Percentiles rank a stretch among this genome's conserved stretches.
These are phyloP conservation scores for Puccinia coronata DNA, from an alignment of 1,284 basidiomycete species.

Conservation along the genomic window DNA sequence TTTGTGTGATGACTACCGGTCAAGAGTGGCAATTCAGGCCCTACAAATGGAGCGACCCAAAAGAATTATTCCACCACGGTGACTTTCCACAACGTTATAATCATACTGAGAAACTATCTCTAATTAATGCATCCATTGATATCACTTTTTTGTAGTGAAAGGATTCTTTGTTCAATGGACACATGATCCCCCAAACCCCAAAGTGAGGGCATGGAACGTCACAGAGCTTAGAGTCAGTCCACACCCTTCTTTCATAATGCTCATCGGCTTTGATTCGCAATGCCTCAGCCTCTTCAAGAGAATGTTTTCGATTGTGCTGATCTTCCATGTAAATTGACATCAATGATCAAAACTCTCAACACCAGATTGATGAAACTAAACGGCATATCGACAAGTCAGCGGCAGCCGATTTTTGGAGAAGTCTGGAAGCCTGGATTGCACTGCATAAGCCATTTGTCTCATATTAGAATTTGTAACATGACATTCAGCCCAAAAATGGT, in stretches of 20 bases:
- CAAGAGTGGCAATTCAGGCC: slow-evolving; percentile 96
- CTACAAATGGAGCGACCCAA: slow-evolving; percentile 93
- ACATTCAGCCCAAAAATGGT: too few relatives aligned
- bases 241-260: slow-evolving; percentile 20
- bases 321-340: not conserved
- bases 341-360: not conserved
- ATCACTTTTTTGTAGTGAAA: slow-evolving; percentile 67
- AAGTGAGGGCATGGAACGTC: slow-evolving; percentile 95
- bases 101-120: slow-evolving; percentile 17
- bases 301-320: not conserved
- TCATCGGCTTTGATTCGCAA: slow-evolving; percentile 27
- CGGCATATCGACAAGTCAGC: slow-evolving; percentile 94
- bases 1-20: slow-evolving; percentile 95
- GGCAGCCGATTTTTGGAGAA: slow-evolving; percentile 92
- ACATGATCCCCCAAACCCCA: slow-evolving; percentile 82
- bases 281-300: slow-evolving; percentile 16
- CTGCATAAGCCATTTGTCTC: slow-evolving; percentile 68
- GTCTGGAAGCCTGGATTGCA: slow-evolving; percentile 79
- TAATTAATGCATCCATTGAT: slow-evolving; percentile 33
- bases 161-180: slow-evolving; percentile 90
- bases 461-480: slow-evolving; percentile 14
- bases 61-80: slow-evolving; percentile 89
- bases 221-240: slow-evolving; percentile 78
- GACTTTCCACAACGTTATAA: slow-evolving; percentile 52
- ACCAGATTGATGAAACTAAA: slow-evolving; percentile 79